phyloP scores from a whole-genome alignment of 2,329 filamentous ascomycete genomes.

The Calonectria hawksworthii region DNA sequence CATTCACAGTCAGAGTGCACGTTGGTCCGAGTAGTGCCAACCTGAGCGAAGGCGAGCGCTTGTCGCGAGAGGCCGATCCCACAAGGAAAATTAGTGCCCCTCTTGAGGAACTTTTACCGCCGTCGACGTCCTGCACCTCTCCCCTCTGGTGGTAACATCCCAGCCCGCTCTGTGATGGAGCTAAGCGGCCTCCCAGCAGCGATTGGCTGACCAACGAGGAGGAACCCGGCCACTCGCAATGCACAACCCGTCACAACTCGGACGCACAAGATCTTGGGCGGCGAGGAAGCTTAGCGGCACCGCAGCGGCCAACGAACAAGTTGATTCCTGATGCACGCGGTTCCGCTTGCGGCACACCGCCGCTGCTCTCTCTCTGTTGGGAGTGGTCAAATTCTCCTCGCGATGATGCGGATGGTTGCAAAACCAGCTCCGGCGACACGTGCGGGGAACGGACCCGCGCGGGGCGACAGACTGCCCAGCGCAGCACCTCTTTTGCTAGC shows the following conservation, averaged over 20 bases:
- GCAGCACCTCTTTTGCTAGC: not conserved
- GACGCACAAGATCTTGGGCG: slow-evolving; percentile 29
- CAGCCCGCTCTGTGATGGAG: slow-evolving; percentile 37
- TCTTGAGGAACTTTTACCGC: slow-evolving; percentile 27
- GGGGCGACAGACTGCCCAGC: slow-evolving; percentile 3
- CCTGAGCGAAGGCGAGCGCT: slow-evolving; percentile 27
- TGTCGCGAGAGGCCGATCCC: slow-evolving; percentile 34
- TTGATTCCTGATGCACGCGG: slow-evolving; percentile 36
- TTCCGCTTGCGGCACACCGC: slow-evolving; percentile 41
- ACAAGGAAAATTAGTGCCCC: slow-evolving; percentile 23
- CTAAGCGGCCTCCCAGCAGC: slow-evolving; percentile 20
- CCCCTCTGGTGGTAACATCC: slow-evolving; percentile 29
- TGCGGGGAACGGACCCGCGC: slow-evolving; percentile 8
- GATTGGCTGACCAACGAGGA: slow-evolving; percentile 37
- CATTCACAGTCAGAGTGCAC: slow-evolving; percentile 14
- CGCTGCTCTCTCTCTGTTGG: slow-evolving; percentile 31
- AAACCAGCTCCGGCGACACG: not conserved
- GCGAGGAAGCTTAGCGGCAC: slow-evolving; percentile 37
- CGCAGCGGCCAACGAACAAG: slow-evolving; percentile 29
- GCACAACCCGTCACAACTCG: slow-evolving; percentile 41
- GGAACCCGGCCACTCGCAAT: slow-evolving; percentile 37
- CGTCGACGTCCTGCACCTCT: slow-evolving; percentile 24
- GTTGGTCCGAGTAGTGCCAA: slow-evolving; percentile 14
- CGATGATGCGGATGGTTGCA: not conserved
- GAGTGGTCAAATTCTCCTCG: slow-evolving; percentile 6